These are phyloP conservation scores for Suillus bovinus DNA, from an alignment of 768 basidiomycete genomes.

Conservation along the genomic window DNA sequence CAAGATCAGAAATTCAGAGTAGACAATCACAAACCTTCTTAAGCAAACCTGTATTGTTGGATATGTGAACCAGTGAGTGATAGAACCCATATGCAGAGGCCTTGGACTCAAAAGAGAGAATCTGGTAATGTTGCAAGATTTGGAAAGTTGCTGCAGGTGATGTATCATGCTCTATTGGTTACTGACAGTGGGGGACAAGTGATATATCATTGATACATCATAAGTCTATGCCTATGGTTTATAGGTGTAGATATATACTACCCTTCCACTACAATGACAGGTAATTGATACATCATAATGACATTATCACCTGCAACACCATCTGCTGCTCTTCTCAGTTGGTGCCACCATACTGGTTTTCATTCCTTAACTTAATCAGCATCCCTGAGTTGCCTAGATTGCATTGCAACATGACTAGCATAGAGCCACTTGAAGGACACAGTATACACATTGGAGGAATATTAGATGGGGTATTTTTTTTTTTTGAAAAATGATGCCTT, in stretches of 20 bases:
- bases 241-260: neutral
- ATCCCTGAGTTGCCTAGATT: no score
- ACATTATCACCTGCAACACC: neutral
- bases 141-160: neutral
- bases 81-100: constrained; percentile 30
- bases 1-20: neutral
- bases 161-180: neutral
- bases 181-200: neutral
- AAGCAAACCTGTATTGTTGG: constrained; percentile 25
- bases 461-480: no score
- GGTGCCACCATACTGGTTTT: no score
- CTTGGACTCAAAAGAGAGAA: constrained; percentile 32
- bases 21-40: neutral
- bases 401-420: no score
- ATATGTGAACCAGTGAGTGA: constrained; percentile 21
- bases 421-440: no score
- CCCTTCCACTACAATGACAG: constrained; percentile 10
- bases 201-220: constrained; percentile 1
- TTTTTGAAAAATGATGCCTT: no score
- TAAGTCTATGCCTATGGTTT: constrained; percentile 1
- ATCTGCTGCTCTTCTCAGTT: no score
- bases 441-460: no score
- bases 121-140: constrained; percentile 27
- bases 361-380: no score
- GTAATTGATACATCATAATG: neutral